Evolutionary conservation across 495 filamentous ascomycete species (phyloP), one percentile per base, ranked within the genome.

Genomic region (Trichoderma gamsii): DNA sequence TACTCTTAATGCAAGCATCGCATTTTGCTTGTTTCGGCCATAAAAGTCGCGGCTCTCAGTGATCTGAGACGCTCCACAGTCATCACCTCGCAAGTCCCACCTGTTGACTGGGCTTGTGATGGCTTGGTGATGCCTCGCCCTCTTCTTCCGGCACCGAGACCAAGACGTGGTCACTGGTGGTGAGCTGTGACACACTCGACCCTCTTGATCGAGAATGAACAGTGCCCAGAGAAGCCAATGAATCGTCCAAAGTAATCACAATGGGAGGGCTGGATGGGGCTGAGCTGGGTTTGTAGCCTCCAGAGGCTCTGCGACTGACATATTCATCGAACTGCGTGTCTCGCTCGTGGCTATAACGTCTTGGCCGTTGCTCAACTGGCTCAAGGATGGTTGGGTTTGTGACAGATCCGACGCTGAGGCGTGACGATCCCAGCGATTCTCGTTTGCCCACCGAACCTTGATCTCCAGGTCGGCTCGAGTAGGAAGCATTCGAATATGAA

Each of bases 281-380:
- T 23, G 80, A 70, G 43, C 79, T 73, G 21, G 52, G 35, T 21
- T 78, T 77, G 3, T 76, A 64, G 41, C 72, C 71, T 27, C 21
- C 12, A 12, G 64, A 70, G 15, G 70, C 69, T 63, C 70, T 68
- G 12, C 69, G 72, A 41, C 52, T 63, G 1, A 75, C 63, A 68
- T 74, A 78, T 11, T 71, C 74, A 43, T 78, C 76, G 64, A 77
- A 77, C 66, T 73, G 69, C 23, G 76, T 77, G 56, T 78, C 76
- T 9, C 76, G 71, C 71, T 70, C 67, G 70, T 78, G 76, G 65
- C 73, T 66, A 59, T 78, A 78, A 64, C 74, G 76, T 68, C 71
- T 74, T 5, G 49, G 38, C 38, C 66, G 70, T 25, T 70, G 73
- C 56, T 69, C 69, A 46, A 25, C 51, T 4, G 32, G 41, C 32